These are phyloP conservation scores for Solanum hybrid DNA, from an alignment of 305 asterid genomes.

Conservation along the genomic window DNA sequence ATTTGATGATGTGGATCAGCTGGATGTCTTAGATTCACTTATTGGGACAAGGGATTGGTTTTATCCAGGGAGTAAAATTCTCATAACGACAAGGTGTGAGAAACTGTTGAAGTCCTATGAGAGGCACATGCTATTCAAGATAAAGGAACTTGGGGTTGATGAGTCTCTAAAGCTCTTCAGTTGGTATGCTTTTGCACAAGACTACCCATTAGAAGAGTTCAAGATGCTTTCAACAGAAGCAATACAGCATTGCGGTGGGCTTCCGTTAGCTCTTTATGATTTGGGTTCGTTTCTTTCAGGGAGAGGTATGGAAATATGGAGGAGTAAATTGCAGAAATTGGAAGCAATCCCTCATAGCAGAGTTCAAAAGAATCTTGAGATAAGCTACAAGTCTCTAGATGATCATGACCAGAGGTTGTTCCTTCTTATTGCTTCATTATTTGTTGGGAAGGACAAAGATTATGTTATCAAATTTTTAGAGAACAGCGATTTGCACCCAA, in stretches of 20 bases:
- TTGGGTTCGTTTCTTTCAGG: conserved; percentile 14
- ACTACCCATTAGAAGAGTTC: conserved; percentile 9
- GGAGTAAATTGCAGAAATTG: conserved; percentile 7
- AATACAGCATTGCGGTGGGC: conserved; percentile 8
- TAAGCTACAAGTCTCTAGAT: conserved; percentile 12
- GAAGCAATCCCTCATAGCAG: not conserved
- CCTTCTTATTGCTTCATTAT: conserved; percentile 16
- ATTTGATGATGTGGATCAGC: conserved; percentile 18
- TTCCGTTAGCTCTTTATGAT: conserved; percentile 22
- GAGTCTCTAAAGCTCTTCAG: conserved; percentile 19
- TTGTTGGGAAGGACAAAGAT: conserved; percentile 16
- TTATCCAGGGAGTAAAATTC: conserved; percentile 11
- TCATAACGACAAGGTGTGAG: conserved; percentile 16
- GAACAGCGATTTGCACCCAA: conserved; percentile 6
- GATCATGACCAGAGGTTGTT: conserved; percentile 17
- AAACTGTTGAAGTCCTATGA: not conserved
- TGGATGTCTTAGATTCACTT: conserved; percentile 6
- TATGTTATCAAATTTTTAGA: conserved; percentile 4
- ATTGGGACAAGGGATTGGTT: conserved; percentile 15
- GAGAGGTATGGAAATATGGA: conserved; percentile 6
- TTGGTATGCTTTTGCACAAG: conserved; percentile 22
- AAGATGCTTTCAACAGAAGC: not conserved
- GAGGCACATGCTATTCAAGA: not conserved
- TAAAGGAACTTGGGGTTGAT: not conserved
- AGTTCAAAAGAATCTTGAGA: conserved; percentile 5